Base-by-base conservation (phyloP, 73 alveolate genomes). In the Stentor roeselii region DNA sequence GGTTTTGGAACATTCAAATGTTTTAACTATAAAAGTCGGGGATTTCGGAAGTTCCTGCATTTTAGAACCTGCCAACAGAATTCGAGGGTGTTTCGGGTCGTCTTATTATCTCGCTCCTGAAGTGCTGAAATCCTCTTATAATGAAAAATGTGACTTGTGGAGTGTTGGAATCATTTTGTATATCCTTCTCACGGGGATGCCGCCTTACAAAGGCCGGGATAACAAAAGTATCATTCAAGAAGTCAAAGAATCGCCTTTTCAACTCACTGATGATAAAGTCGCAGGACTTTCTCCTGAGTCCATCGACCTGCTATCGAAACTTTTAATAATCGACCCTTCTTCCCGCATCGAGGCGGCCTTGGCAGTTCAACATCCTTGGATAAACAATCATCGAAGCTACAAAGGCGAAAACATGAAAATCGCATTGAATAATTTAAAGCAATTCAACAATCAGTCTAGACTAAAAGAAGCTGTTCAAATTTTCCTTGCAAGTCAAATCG, bases 11-110 rank as follows among this genome's bases (percentile, higher is more conserved):
- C 15, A 31, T 2, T n/a, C 15, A 58, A 31, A 31, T n/a, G 27
- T 61, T 3, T 59, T 85, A 76, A 59, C 78, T 58, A 31, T 89
- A 6, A 94, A 94, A 85, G 88, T 94, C 15, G 89, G 88, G 31
- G 98, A 94, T 85, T 94, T 94, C 84, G 98, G 98, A 21, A 92
- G 95, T 15, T 89, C 97, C 6, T 85, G 86, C 78, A 88, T 85
- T 86, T 78, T 86, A 3, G 98, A 92, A 34, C 42, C 60, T 27
- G 82, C 84, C 76, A 75, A 84, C 82, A 31, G 85, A 83, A 30
- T 90, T 84, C 32, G 86, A 59, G 88, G 92, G 82, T 87, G 84
- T 42, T 59, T 88, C 60, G 95, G 95, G 3, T 85, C 95, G 2
- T 88, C 95, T 15, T 90, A 90, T 74, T 90, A 90, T 76, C 86